Percentiles rank a stretch among this genome's conserved stretches.
Conservation (phyloP, 2,329 filamentous ascomycete genomes). For the Paecilomyces niveus region DNA sequence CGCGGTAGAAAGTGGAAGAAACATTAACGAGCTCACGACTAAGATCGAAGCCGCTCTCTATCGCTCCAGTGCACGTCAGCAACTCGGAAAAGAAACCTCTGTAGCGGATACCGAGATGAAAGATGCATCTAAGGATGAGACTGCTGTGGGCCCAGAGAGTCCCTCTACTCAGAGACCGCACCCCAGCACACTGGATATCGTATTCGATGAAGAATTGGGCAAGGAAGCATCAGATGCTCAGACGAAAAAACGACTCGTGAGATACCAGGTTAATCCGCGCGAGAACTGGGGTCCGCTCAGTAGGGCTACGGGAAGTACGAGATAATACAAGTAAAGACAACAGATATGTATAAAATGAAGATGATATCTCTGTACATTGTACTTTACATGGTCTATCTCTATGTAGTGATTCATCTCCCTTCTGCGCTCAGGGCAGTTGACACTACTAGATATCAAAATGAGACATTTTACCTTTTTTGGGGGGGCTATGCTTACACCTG, state of each 20-base stretch:
- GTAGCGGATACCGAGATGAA: conserved; percentile 18
- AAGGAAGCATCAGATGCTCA: conserved; percentile 46
- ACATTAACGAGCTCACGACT: conserved; percentile 32
- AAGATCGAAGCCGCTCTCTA: conserved; percentile 40
- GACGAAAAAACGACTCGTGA: conserved; percentile 61
- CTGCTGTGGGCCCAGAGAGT: conserved; percentile 5
- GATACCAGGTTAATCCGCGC: conserved; percentile 84
- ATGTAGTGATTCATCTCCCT: too few species aligned
- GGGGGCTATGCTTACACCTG: too few species aligned
- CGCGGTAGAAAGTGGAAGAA: conserved; percentile 24
- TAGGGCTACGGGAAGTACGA: conserved; percentile 24
- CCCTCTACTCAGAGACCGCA: conserved; percentile 10
- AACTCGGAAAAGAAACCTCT: conserved; percentile 1
- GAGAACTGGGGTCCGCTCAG: conserved; percentile 90
- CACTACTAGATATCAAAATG: too few species aligned
- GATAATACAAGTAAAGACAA: not conserved
- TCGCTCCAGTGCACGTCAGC: conserved; percentile 22
- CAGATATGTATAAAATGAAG: not conserved
- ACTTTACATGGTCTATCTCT: too few species aligned
- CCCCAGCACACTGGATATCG: conserved; percentile 49
- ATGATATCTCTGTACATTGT: too few species aligned
- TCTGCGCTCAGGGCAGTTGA: too few species aligned
- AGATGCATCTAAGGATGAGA: conserved; percentile 10
- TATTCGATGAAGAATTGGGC: conserved; percentile 76
- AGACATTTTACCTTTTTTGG: too few species aligned